Evolutionary conservation across 805 yeast species (phyloP).

Genomic region (Kazachstania psychrophila): DNA sequence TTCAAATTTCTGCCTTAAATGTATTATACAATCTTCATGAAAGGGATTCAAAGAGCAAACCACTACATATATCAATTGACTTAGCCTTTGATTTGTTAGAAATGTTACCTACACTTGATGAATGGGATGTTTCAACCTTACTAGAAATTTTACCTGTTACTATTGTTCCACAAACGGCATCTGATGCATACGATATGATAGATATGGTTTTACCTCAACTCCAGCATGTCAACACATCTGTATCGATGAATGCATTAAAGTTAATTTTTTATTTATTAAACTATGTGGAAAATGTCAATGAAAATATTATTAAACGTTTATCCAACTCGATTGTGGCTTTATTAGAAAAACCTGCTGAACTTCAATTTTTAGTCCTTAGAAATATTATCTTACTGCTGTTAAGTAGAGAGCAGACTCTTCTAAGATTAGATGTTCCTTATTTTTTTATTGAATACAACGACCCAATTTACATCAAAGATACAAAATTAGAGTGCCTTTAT

Average conservation of each 20-base stretch:
- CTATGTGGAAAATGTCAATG: conserved; percentile 51
- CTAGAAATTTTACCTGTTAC: conserved; percentile 51
- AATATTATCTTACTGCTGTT: conserved; percentile 69
- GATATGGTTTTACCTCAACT: conserved; percentile 60
- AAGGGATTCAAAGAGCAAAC: conserved; percentile 19
- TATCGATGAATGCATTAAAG: conserved; percentile 68
- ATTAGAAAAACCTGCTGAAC: conserved; percentile 67
- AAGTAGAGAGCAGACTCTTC: conserved; percentile 50
- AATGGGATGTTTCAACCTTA: conserved; percentile 69
- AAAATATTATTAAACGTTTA: conserved; percentile 49
- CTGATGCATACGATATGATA: conserved; percentile 56
- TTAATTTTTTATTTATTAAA: conserved; percentile 64
- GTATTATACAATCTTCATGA: conserved; percentile 60
- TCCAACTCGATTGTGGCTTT: conserved; percentile 63
- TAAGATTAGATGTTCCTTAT: conserved; percentile 55
- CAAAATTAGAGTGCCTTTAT: conserved; percentile 80
- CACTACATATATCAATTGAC: conserved; percentile 36
- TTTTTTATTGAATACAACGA: conserved; percentile 80
- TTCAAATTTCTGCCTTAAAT: conserved; percentile 65
- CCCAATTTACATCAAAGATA: conserved; percentile 79
- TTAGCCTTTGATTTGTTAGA: conserved; percentile 30
- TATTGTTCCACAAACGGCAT: conserved; percentile 60
- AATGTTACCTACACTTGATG: conserved; percentile 33
- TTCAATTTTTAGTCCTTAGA: conserved; percentile 73
- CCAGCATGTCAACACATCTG: conserved; percentile 74